These are phyloP conservation scores for Fusarium piperis DNA, from an alignment of 2,329 filamentous ascomycete species.

Conservation along the genomic window DNA sequence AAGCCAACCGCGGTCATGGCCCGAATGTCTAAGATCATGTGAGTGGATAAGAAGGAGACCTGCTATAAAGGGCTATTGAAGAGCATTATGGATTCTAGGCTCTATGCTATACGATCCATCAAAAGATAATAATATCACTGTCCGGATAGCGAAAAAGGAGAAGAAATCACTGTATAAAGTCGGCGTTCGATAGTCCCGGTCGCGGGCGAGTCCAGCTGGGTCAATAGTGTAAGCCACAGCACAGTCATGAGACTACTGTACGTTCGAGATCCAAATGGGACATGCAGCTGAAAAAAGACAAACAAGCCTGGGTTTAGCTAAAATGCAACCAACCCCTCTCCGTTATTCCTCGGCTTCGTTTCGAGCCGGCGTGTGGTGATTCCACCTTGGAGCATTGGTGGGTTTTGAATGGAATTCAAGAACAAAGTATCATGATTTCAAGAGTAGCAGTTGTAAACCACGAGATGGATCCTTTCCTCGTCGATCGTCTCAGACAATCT, in stretches of 20 bases:
- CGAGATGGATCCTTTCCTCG: neutral
- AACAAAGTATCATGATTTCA: neutral
- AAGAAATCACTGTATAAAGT: neutral
- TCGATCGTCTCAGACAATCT: neutral
- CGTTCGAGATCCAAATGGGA: neutral
- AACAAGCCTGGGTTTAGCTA: neutral
- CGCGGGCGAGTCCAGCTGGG: neutral
- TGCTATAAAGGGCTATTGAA: neutral
- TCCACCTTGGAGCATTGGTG: neutral
- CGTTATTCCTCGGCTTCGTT: neutral
- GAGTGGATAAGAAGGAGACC: neutral
- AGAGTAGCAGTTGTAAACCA: neutral
- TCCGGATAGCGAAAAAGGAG: neutral
- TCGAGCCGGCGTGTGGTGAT: neutral
- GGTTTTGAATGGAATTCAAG: neutral
- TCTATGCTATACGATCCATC: neutral
- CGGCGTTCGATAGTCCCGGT: neutral
- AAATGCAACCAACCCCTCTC: neutral
- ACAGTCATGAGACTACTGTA: neutral
- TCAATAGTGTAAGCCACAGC: neutral
- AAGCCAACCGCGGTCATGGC: neutral
- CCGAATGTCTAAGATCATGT: neutral
- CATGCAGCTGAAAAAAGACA: neutral
- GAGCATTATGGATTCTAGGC: neutral
- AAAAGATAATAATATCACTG: neutral